Evolutionary conservation across 2,329 filamentous ascomycete genomes (phyloP).

Genomic region (Cercospora citrullina): DNA sequence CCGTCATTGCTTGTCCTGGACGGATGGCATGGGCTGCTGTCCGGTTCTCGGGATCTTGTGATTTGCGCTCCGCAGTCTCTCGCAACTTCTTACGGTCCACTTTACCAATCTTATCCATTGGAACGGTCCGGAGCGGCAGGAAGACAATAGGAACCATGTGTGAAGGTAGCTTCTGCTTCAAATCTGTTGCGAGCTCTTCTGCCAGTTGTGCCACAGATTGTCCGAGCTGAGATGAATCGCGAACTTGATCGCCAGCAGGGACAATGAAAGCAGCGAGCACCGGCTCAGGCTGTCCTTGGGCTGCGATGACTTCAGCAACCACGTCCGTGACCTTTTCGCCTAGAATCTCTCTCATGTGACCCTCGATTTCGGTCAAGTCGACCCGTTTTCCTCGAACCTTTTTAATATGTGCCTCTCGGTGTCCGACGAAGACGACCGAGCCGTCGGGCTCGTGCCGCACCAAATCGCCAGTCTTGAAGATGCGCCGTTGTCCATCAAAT

Average conservation of each 20-base stretch:
- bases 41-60: slow-evolving; percentile 5
- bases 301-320: slow-evolving; percentile 9
- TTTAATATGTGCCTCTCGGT: slow-evolving; percentile 68
- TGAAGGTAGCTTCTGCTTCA: slow-evolving; percentile 22
- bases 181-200: neutral
- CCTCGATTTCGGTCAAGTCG: slow-evolving; percentile 70
- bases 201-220: slow-evolving; percentile 3
- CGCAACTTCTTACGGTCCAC: slow-evolving; percentile 56
- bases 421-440: slow-evolving; percentile 61
- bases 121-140: slow-evolving; percentile 67
- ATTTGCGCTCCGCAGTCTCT: slow-evolving; percentile 40
- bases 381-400: slow-evolving; percentile 77
- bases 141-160: slow-evolving; percentile 81
- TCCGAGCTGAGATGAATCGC: neutral
- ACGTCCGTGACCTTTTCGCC: slow-evolving; percentile 40
- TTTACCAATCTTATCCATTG: slow-evolving; percentile 72
- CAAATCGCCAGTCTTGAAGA: slow-evolving; percentile 64
- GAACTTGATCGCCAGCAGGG: slow-evolving; percentile 2
- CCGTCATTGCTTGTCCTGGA: slow-evolving; percentile 11
- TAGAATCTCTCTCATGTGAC: slow-evolving; percentile 25
- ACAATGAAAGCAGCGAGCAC: slow-evolving; percentile 16
- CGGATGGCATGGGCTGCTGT: slow-evolving; percentile 5
- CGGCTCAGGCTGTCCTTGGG: slow-evolving; percentile 24
- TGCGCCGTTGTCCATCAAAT: slow-evolving; percentile 41
- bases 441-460: slow-evolving; percentile 57